These are phyloP conservation scores for Sphagnum tenellum DNA, from an alignment of 225 moss, liverwort and hornwort genomes.

Conservation along the genomic window DNA sequence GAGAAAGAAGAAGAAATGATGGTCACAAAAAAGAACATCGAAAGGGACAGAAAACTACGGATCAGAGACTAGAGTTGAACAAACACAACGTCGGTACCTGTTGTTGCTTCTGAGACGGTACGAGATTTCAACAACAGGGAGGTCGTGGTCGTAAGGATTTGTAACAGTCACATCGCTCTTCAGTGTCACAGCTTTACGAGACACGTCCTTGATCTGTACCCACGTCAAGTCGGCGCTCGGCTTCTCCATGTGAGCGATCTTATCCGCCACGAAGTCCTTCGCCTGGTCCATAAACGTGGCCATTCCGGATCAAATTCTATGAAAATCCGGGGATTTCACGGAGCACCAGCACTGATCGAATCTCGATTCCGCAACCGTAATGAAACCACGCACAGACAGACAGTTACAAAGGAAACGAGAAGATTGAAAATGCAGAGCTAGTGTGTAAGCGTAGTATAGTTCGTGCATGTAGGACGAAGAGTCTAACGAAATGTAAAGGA, in stretches of 20 bases:
- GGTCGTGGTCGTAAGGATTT: constrained; percentile 79
- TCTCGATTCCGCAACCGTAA: too few species aligned
- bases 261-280: constrained; percentile 40
- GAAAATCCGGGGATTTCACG: too few species aligned
- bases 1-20: neutral
- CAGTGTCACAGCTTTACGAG: constrained; percentile 26
- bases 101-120: constrained; percentile 63
- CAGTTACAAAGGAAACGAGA: too few species aligned
- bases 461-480: too few species aligned
- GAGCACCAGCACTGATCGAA: too few species aligned
- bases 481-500: too few species aligned
- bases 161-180: constrained; percentile 40
- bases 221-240: constrained; percentile 51
- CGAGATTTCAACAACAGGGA: constrained; percentile 56
- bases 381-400: too few species aligned
- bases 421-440: too few species aligned
- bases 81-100: constrained; percentile 14
- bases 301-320: constrained; percentile 16
- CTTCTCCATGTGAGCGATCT: constrained; percentile 50
- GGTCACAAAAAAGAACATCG: too few species aligned
- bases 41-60: too few species aligned
- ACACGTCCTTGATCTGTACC: constrained; percentile 38
- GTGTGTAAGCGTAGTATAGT: too few species aligned
- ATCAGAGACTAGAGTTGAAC: too few species aligned
- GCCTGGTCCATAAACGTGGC: constrained; percentile 30